phyloP scores from a whole-genome alignment of 495 filamentous ascomycete genomes.

The Penicillium alfredii region DNA sequence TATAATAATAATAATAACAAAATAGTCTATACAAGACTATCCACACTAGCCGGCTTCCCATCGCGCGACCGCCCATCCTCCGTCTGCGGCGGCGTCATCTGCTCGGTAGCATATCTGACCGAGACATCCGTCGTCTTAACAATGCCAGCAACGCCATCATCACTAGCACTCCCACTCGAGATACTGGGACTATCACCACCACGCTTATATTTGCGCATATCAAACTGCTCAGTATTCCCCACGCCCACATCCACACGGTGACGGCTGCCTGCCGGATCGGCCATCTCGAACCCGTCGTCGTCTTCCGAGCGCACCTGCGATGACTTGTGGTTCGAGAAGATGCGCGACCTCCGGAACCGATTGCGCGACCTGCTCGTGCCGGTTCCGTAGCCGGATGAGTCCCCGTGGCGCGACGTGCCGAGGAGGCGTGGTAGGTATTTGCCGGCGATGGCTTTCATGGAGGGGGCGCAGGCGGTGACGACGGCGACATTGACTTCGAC shows the following conservation, averaged over 20 bases:
- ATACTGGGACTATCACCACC: slow-evolving; percentile 17
- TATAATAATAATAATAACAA: slow-evolving; percentile 2
- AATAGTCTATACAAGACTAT: slow-evolving; percentile 19
- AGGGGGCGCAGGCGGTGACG: slow-evolving; percentile 42
- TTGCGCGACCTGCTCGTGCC: slow-evolving; percentile 10
- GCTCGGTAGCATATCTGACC: slow-evolving; percentile 14
- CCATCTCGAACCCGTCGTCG: slow-evolving; percentile 19
- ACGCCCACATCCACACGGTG: slow-evolving; percentile 6
- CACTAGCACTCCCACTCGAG: slow-evolving; percentile 12
- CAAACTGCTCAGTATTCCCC: slow-evolving; percentile 4
- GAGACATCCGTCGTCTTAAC: slow-evolving; percentile 23
- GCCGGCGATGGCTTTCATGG: slow-evolving; percentile 21
- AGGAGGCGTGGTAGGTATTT: slow-evolving; percentile 16
- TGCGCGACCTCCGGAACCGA: slow-evolving; percentile 6
- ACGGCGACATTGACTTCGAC: slow-evolving; percentile 52
- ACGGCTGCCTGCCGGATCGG: slow-evolving; percentile 10
- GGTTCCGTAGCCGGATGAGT: slow-evolving; percentile 9
- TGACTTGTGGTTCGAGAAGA: slow-evolving; percentile 5
- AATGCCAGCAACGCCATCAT: slow-evolving; percentile 14
- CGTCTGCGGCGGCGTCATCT: neutral
- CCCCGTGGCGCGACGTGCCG: slow-evolving; percentile 11
- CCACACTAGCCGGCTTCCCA: slow-evolving; percentile 14
- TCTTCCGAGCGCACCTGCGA: slow-evolving; percentile 14
- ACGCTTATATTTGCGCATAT: slow-evolving; percentile 23
- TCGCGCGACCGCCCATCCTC: slow-evolving; percentile 7